Evolutionary conservation across 2,329 filamentous ascomycete genomes (phyloP), one percentile per base, ranked within the genome.

Genomic region (Teratosphaeriaceae sp.): DNA sequence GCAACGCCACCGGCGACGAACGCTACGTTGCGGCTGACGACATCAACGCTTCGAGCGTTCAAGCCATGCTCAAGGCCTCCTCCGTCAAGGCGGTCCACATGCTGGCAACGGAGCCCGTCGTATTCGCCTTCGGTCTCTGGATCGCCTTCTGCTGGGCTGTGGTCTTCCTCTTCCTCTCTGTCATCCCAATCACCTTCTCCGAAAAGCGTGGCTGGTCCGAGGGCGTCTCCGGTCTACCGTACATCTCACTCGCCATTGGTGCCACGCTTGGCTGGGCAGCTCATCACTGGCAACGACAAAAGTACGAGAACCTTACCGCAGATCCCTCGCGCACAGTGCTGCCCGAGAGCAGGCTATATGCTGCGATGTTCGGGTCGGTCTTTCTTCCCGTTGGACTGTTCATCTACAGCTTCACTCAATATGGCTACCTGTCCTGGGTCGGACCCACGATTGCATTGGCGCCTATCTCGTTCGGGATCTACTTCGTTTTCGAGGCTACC

Each of bases 321-420:
- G 58, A 67, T 40, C 61, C 64, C 2, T 56, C 62, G 27, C 54
- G 63, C 19, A 49, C 49, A 18, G 51, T 69, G n/a, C 57, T 64
- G 0, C 70, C 70, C 3, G 70, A 73, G 45, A 60, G 60, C n/a
- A 67, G 70, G 16, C 65, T 73, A 2, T 72, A 72, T 50, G 70
- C 70, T n/a, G 68, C 70, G 38, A 65, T 73, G 53, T 71, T 61
- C 48, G 71, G 71, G 19, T 67, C 69, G 19, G 49, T 71, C 47
- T 71, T 64, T 61, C 61, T 73, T 11, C 71, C 71, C 12, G 55
- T 73, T 34, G 71, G 71, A 13, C 64, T 74, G 2, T 73, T 73
- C 63, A 71, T 76, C 56, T 76, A 75, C 65, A 67, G 63, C 29
- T 75, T 75, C 63, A 74, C 72, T 1, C 72, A 75, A 53, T 75